Conservation (phyloP, 1,284 basidiomycete genomes). For the Mycosarcoma maydis region DNA sequence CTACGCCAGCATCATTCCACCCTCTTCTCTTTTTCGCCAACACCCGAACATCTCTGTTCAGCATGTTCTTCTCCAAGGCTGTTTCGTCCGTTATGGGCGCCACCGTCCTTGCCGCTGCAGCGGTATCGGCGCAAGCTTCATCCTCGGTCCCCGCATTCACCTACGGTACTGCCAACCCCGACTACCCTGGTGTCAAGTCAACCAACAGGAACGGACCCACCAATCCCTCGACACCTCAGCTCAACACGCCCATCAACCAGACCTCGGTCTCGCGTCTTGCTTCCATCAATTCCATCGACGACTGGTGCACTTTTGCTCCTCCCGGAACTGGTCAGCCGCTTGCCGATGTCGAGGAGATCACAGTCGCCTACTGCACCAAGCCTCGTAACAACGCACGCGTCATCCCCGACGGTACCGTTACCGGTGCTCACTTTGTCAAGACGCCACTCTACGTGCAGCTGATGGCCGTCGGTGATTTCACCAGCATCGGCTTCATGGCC, state of each 20-base stretch:
- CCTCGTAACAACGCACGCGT: conserved; percentile 66
- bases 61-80: conserved; percentile 47
- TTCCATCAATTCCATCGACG: conserved; percentile 63
- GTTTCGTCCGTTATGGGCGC: conserved; percentile 35
- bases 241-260: conserved; percentile 65
- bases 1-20: neutral
- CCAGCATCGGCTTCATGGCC: conserved; percentile 58
- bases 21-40: neutral
- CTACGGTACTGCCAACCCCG: conserved; percentile 54
- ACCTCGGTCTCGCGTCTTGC: conserved; percentile 60
- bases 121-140: conserved; percentile 15
- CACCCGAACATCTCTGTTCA: neutral
- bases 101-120: conserved; percentile 24
- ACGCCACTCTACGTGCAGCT: conserved; percentile 69
- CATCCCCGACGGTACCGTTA: conserved; percentile 66
- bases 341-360: conserved; percentile 75
- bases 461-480: conserved; percentile 68
- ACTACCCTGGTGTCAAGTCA: conserved; percentile 56
- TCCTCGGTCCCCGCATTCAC: conserved; percentile 41
- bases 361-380: conserved; percentile 79
- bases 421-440: conserved; percentile 65
- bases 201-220: conserved; percentile 53
- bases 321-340: conserved; percentile 71
- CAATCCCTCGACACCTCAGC: conserved; percentile 56
- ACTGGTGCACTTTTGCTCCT: conserved; percentile 67